Evolutionary conservation across 2,329 filamentous ascomycete species (phyloP).

Genomic region (Nemania bipapillata): DNA sequence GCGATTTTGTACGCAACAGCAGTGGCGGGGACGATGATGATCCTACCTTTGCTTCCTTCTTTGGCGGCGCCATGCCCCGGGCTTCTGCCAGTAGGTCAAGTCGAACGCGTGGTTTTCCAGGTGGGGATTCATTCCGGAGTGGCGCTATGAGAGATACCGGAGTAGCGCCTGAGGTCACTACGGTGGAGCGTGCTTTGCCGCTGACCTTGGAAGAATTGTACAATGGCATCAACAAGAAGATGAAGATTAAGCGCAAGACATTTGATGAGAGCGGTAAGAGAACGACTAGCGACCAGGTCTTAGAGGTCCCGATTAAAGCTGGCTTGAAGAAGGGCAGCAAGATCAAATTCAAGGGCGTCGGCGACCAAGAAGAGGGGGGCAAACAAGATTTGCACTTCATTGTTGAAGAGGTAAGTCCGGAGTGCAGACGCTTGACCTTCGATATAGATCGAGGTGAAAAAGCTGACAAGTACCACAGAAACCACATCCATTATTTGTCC

Average conservation of each 20-base stretch:
- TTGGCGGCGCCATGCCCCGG: conserved; percentile 60
- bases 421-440: neutral
- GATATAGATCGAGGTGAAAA: neutral
- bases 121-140: conserved; percentile 46
- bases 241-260: conserved; percentile 97
- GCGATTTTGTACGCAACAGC: conserved; percentile 76
- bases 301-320: conserved; percentile 95
- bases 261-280: conserved; percentile 89
- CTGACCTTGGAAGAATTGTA: conserved; percentile 89
- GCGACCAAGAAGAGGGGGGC: conserved; percentile 95
- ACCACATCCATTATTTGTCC: conserved; percentile 82
- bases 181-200: conserved; percentile 84
- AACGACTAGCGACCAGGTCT: conserved; percentile 84
- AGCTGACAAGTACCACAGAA: conserved; percentile 71
- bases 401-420: conserved; percentile 80
- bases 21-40: conserved; percentile 57
- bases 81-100: conserved; percentile 46
- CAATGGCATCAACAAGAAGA: conserved; percentile 89
- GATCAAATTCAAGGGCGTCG: conserved; percentile 98
- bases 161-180: conserved; percentile 82
- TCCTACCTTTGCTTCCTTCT: conserved; percentile 66
- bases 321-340: conserved; percentile 97
- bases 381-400: conserved; percentile 96
- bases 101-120: conserved; percentile 57
- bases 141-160: conserved; percentile 56